Conservation (phyloP, 768 basidiomycete genomes). For the Lactifluus pinguis region DNA sequence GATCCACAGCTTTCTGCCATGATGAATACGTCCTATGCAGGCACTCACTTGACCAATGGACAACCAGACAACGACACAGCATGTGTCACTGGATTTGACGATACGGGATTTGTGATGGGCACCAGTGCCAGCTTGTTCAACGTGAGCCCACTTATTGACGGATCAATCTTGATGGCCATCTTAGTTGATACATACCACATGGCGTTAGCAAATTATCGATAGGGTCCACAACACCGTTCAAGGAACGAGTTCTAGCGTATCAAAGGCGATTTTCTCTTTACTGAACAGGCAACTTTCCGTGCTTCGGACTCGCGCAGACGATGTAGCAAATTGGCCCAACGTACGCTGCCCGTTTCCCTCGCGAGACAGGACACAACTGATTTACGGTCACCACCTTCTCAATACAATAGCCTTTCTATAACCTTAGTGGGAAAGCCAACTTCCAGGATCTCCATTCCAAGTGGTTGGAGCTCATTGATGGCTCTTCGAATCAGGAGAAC, state of each 20-base stretch:
- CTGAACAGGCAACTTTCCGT: constrained; percentile 38
- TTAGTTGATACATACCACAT: neutral
- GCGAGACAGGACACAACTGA: neutral
- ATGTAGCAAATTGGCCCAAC: constrained; percentile 65
- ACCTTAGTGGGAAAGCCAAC: constrained; percentile 32
- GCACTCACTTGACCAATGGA: constrained; percentile 56
- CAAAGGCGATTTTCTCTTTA: constrained; percentile 38
- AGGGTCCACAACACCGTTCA: constrained; percentile 34
- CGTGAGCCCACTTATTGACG: constrained; percentile 26
- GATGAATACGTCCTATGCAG: constrained; percentile 50
- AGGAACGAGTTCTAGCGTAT: constrained; percentile 31
- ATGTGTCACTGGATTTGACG: constrained; percentile 71
- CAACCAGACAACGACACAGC: constrained; percentile 41
- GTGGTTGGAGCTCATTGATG: constrained; percentile 61
- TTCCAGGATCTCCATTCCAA: constrained; percentile 45
- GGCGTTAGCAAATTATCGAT: constrained; percentile 41
- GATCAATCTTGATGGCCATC: neutral
- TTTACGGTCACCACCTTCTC: neutral
- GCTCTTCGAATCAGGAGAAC: constrained; percentile 60
- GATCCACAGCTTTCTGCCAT: constrained; percentile 68
- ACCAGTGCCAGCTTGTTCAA: constrained; percentile 65
- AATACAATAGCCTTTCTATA: constrained; percentile 36
- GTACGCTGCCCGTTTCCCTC: constrained; percentile 21
- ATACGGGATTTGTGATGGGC: constrained; percentile 66
- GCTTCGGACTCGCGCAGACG: constrained; percentile 43